Evolutionary conservation across 2,329 filamentous ascomycete genomes (phyloP).

Genomic region (Chaetomiaceae sp.): DNA sequence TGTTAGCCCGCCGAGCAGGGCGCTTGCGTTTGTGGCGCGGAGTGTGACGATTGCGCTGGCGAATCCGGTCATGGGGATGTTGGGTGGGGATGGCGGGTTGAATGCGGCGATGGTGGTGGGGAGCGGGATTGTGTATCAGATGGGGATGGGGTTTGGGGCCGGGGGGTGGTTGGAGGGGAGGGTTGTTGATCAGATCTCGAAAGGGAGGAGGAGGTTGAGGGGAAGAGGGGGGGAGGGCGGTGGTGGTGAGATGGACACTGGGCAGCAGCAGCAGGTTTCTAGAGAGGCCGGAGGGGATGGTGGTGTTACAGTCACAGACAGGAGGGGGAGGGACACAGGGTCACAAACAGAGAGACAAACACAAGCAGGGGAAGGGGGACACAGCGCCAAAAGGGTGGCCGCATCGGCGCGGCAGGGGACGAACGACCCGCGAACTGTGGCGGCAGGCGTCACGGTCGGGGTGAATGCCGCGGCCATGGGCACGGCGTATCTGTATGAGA

Average conservation of each 20-base stretch:
- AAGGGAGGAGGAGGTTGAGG: not conserved
- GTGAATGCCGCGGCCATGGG: constrained; percentile 59
- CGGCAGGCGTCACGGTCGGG: constrained; percentile 49
- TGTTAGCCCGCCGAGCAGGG: constrained; percentile 29
- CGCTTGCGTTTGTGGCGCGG: constrained; percentile 46
- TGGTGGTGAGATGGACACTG: not conserved
- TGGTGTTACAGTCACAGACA: not conserved
- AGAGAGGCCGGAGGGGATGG: not conserved
- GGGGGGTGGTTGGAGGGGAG: constrained; percentile 24
- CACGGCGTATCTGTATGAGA: constrained; percentile 53
- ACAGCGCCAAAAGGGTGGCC: not conserved
- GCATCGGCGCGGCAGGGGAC: constrained; percentile 13
- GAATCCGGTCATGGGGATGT: constrained; percentile 41
- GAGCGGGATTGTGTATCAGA: constrained; percentile 43
- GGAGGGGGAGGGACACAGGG: not conserved
- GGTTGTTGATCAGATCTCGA: not conserved
- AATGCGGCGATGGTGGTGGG: constrained; percentile 50
- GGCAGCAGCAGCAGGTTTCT: not conserved
- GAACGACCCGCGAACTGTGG: constrained; percentile 39
- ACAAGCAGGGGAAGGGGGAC: not conserved
- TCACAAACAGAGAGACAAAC: not conserved
- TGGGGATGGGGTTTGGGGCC: constrained; percentile 32
- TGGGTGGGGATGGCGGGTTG: constrained; percentile 43
- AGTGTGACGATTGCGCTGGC: constrained; percentile 49
- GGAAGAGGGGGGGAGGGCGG: not conserved